Base-by-base conservation (phyloP, 352 stramenopile species). In the Globisporangium apiculatum region DNA sequence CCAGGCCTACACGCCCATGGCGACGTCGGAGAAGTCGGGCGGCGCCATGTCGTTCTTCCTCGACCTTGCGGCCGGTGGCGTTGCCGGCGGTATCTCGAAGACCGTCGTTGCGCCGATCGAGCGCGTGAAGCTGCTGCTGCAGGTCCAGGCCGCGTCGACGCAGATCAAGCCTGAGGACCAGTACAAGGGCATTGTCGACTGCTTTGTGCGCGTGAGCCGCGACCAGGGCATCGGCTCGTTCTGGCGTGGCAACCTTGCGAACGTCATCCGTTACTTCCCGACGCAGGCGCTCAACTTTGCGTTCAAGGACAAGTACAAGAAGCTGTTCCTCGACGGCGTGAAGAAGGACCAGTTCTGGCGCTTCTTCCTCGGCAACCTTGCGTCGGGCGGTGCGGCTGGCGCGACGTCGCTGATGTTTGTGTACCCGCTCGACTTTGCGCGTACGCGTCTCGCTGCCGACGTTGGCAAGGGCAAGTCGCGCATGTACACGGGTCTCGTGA, bases 331-430 rank as follows among this genome's bases (percentile, higher is more conserved):
- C 53, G 83, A 85, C 64, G 83, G 83, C 17, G 79, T 93, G 17
- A 90, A 83, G 75, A 98, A 98, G 83, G 97, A 92, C 11, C 88
- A 99, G 69, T 99, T 99, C 77, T 94, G 77, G 71, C 95, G 96
- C 64, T 99, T 99, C 89, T 99, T 99, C 83, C 46, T 94, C 5
- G 98, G 97, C 62, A 99, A 99, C 91, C 86, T 99, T 54, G 96
- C 96, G 36, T 98, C 95, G 69, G 97, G 97, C 59, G 97, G 96
- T 88, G 84, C 98, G 59, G 97, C 97, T 37, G 97, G 97, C 73
- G 96, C 96, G 46, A 98, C 93, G 51, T 99, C 96, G 60, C 82
- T 99, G 9, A 76, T 96, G 40, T 98, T 98, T 61, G 83, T 98
- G 61, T 99, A 99, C 84, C 96, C 96, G 52, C 87, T 99, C 61